These are phyloP conservation scores for Brassica carinata DNA, from an alignment of 345 rosid genomes.

Conservation along the genomic window DNA sequence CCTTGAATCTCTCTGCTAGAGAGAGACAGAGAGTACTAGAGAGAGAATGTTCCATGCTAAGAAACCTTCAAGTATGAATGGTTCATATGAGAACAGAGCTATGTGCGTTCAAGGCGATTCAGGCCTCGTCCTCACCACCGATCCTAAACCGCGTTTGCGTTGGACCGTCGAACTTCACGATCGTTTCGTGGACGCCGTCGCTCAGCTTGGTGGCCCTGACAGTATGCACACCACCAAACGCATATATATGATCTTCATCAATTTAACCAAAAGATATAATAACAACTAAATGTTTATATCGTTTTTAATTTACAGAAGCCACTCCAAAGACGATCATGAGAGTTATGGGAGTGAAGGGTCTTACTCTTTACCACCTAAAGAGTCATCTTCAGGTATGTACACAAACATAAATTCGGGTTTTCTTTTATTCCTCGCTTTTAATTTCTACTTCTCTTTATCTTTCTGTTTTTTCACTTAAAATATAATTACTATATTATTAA, in stretches of 20 bases:
- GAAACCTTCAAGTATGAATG: slow-evolving; percentile 91
- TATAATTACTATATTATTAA: slow-evolving; percentile 5
- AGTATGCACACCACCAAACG: slow-evolving; percentile 46
- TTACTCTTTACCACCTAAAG: slow-evolving; percentile 99
- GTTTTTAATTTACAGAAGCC: slow-evolving; percentile 63
- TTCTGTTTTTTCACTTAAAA: slow-evolving; percentile 16
- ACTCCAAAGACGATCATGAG: slow-evolving; percentile 99
- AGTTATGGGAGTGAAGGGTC: slow-evolving; percentile 99
- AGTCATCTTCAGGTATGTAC: slow-evolving; percentile 98
- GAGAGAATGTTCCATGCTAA: slow-evolving; percentile 92
- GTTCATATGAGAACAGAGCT: slow-evolving; percentile 68
- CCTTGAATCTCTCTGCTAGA: slow-evolving; percentile 36
- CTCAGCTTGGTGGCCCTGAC: slow-evolving; percentile 99
- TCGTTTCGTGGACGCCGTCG: slow-evolving; percentile 98
- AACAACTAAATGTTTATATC: not conserved
- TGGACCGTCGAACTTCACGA: slow-evolving; percentile 99
- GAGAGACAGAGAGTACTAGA: slow-evolving; percentile 45
- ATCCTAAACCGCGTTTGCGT: slow-evolving; percentile 99
- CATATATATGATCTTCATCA: not conserved
- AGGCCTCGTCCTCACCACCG: slow-evolving; percentile 98
- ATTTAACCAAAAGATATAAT: not conserved
- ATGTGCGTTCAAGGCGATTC: slow-evolving; percentile 99
- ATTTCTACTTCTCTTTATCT: slow-evolving; percentile 36
- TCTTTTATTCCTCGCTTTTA: not conserved
- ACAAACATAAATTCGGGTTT: slow-evolving; percentile 33